Percentiles rank a stretch among this genome's conserved stretches.
Conservation (phyloP, 768 basidiomycete genomes). For the Strobilomyces echinocephalus region DNA sequence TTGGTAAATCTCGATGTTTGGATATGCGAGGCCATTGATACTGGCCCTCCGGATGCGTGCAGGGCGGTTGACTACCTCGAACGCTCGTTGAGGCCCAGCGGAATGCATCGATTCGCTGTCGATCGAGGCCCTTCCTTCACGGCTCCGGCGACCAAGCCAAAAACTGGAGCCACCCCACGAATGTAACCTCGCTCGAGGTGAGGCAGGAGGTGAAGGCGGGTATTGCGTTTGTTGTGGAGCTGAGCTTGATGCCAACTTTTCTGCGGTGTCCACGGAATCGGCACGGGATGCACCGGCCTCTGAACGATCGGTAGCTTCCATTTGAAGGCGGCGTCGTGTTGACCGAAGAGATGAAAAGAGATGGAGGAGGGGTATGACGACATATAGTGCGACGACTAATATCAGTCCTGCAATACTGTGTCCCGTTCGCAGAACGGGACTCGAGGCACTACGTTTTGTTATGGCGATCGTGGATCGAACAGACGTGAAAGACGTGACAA, state of each 20-base stretch:
- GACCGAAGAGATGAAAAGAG: conserved; percentile 27
- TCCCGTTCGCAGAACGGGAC: conserved; percentile 44
- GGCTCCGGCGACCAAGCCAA: conserved; percentile 33
- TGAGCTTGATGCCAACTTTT: conserved; percentile 35
- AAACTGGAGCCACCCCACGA: conserved; percentile 38
- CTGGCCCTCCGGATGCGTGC: conserved; percentile 51
- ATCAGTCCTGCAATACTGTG: conserved; percentile 65
- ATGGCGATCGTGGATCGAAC: conserved; percentile 31
- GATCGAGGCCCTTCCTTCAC: conserved; percentile 35
- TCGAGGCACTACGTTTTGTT: conserved; percentile 31
- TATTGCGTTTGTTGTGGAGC: conserved; percentile 28
- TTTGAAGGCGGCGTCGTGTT: conserved; percentile 12
- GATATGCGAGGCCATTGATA: conserved; percentile 37
- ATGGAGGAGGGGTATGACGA: conserved; percentile 40
- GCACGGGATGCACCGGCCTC: conserved; percentile 28
- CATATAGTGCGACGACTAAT: conserved; percentile 60
- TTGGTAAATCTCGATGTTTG: conserved; percentile 44
- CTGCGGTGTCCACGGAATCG: conserved; percentile 38
- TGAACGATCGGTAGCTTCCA: conserved; percentile 20
- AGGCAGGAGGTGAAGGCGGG: conserved; percentile 29
- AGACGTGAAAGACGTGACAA: conserved; percentile 60
- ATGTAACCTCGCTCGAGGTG: conserved; percentile 31
- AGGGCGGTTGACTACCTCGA: conserved; percentile 49
- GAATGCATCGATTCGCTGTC: conserved; percentile 37
- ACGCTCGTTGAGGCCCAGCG: conserved; percentile 35